Conservation (phyloP, 345 rosid genomes). For the Moricandia moricandioides region DNA sequence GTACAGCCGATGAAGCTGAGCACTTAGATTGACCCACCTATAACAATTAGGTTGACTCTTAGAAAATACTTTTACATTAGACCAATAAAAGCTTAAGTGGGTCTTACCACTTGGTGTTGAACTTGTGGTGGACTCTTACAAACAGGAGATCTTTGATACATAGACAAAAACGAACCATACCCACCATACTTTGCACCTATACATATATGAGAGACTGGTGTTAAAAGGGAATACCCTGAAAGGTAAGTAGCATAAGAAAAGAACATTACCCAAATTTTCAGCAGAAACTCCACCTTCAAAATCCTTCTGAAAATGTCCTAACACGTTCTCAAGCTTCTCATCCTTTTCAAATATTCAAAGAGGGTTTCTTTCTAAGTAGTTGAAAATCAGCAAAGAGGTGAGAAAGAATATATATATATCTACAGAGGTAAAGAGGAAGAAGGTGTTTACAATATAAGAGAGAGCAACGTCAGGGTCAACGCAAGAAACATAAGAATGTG, state of each 20-base stretch:
- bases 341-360: constrained; percentile 37
- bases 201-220: constrained; percentile 6
- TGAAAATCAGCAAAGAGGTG: neutral
- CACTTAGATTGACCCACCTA: constrained; percentile 51
- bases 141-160: constrained; percentile 40
- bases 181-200: constrained; percentile 44
- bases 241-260: constrained; percentile 12
- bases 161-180: constrained; percentile 40
- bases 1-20: constrained; percentile 40
- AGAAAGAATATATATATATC: neutral
- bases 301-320: constrained; percentile 76
- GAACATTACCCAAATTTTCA: constrained; percentile 61
- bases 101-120: constrained; percentile 35
- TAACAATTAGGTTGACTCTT: constrained; percentile 5
- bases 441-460: constrained; percentile 64
- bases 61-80: neutral
- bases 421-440: constrained; percentile 6
- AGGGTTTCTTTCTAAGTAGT: constrained; percentile 2
- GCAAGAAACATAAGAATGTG: constrained; percentile 52
- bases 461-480: constrained; percentile 80
- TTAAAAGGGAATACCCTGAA: neutral
- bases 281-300: constrained; percentile 83
- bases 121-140: constrained; percentile 29
- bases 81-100: constrained; percentile 34
- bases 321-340: constrained; percentile 59